A percentile compares a stretch with the other conserved stretches of the same genome.
phyloP scores from a whole-genome alignment of 106 monocot genomes.

The Amphibolis antarctica region DNA sequence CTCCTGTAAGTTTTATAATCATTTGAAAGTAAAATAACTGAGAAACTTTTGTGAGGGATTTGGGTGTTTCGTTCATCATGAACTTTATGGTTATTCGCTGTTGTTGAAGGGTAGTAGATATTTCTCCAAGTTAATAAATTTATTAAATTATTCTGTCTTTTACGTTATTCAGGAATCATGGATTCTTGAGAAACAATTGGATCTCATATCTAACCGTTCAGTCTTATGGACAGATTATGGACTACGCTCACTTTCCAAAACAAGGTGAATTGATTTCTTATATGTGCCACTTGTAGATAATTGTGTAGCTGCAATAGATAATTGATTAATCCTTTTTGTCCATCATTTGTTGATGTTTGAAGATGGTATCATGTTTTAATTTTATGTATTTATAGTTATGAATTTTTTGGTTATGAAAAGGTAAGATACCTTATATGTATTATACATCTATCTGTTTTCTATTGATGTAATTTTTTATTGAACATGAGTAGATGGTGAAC shows the following conservation, averaged over 20 bases:
- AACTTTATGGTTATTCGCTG: too few relatives aligned
- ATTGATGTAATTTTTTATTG: too few relatives aligned
- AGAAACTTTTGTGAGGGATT: not conserved
- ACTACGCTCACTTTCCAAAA: conserved; percentile 77
- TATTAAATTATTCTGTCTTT: not conserved
- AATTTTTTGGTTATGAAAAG: too few relatives aligned
- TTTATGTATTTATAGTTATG: too few relatives aligned
- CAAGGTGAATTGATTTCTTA: conserved; percentile 46
- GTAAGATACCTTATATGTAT: too few relatives aligned
- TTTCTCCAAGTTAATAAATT: not conserved
- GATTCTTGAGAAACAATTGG: conserved; percentile 78
- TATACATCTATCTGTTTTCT: too few relatives aligned
- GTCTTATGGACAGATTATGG: conserved; percentile 89
- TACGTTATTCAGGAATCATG: conserved; percentile 41
- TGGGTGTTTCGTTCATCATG: not conserved
- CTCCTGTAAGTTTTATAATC: conserved; percentile 49
- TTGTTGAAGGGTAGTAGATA: too few relatives aligned
- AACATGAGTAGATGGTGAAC: too few relatives aligned
- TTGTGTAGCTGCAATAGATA: too few relatives aligned
- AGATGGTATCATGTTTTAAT: too few relatives aligned
- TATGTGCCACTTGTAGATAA: not conserved
- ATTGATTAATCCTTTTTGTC: too few relatives aligned
- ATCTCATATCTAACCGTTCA: conserved; percentile 70
- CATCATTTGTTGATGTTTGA: too few relatives aligned
- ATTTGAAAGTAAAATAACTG: not conserved